Evolutionary conservation across 805 yeast genomes (phyloP).

Genomic region (Myxozyma udenii): DNA sequence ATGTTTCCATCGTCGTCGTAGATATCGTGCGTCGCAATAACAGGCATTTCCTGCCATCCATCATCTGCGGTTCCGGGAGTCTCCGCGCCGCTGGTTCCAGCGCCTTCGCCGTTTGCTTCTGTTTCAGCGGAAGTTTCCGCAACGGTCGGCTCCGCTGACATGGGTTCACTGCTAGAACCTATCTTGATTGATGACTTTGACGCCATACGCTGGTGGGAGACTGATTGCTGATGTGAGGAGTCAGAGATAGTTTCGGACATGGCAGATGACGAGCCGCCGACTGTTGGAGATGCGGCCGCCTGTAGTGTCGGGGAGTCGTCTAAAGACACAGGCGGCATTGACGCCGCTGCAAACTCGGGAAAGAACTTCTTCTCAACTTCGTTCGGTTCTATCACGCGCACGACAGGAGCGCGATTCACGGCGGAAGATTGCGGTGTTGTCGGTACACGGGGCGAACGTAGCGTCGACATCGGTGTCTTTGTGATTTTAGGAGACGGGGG

Average conservation of each 20-base stretch:
- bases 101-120: slow-evolving; percentile 1
- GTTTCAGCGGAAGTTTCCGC: neutral
- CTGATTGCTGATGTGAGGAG: slow-evolving; percentile 28
- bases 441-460: slow-evolving; percentile 2
- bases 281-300: neutral
- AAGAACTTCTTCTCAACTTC: slow-evolving; percentile 26
- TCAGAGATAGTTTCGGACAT: slow-evolving; percentile 11
- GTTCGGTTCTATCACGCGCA: neutral
- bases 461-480: neutral
- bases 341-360: slow-evolving; percentile 1
- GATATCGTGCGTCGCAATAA: slow-evolving; percentile 70
- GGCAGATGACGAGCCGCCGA: neutral
- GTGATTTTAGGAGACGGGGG: neutral
- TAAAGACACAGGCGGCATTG: neutral
- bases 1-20: slow-evolving; percentile 67
- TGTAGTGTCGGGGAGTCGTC: neutral
- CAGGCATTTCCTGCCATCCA: slow-evolving; percentile 85
- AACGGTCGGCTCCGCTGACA: neutral
- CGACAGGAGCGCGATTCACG: neutral
- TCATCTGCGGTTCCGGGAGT: slow-evolving; percentile 32
- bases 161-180: neutral
- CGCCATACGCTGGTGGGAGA: neutral
- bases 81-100: neutral
- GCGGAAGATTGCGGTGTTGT: slow-evolving; percentile 1
- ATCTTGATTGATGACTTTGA: neutral